These are phyloP conservation scores for Lachnellula cervina DNA, from an alignment of 2,329 filamentous ascomycete species.

Conservation along the genomic window DNA sequence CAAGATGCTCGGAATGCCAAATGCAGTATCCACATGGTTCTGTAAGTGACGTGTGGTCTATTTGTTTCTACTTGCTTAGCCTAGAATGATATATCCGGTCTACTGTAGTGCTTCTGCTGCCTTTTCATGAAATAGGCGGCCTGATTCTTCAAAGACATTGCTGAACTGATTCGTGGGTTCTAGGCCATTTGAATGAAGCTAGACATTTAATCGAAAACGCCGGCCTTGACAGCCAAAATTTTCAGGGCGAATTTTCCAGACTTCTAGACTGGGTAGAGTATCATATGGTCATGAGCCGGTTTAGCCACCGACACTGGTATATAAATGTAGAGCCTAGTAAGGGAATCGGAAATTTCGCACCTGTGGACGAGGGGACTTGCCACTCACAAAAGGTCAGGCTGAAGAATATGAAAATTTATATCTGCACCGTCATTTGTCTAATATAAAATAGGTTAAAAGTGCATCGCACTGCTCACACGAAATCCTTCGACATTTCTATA, in stretches of 20 bases:
- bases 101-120: conserved; percentile 8
- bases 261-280: conserved; percentile 21
- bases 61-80: conserved; percentile 13
- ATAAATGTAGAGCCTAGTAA: conserved; percentile 12
- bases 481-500: conserved; percentile 17
- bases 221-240: conserved; percentile 11
- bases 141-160: conserved; percentile 16
- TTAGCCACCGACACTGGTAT: conserved; percentile 20
- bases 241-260: conserved; percentile 18
- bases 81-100: conserved; percentile 12
- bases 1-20: conserved; percentile 19
- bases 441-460: conserved; percentile 16
- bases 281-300: conserved; percentile 20
- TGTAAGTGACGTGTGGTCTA: conserved; percentile 19
- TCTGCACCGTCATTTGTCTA: conserved; percentile 13
- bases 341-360: conserved; percentile 9
- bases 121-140: conserved; percentile 10
- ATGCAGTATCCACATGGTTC: conserved; percentile 16
- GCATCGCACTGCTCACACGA: conserved; percentile 19
- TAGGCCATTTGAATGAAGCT: conserved; percentile 23
- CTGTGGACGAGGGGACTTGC: conserved; percentile 15
- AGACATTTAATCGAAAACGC: conserved; percentile 18
- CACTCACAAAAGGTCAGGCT: conserved; percentile 17
- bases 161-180: conserved; percentile 14
- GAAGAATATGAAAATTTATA: conserved; percentile 12